These are phyloP conservation scores for Magnusiomyces paraingens DNA, from an alignment of 1,139 yeast genomes.

Conservation along the genomic window DNA sequence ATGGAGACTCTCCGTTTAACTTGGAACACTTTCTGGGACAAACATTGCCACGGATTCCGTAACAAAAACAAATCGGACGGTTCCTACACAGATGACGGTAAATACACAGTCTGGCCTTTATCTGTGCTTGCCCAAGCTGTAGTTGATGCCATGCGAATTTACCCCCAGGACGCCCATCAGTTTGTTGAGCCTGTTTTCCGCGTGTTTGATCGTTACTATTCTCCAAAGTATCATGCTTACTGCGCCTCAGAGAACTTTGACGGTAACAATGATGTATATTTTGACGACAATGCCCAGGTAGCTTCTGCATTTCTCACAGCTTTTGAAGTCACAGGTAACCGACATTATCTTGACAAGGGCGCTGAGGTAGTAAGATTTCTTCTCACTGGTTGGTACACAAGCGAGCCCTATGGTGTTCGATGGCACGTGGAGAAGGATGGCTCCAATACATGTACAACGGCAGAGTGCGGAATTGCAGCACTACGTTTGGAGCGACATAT, in stretches of 20 bases:
- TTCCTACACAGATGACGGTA: conserved; percentile 46
- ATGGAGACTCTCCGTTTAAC: conserved; percentile 11
- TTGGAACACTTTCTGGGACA: conserved; percentile 28
- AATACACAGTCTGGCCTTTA: conserved; percentile 62
- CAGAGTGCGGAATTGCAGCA: conserved; percentile 64
- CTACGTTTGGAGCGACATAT: conserved; percentile 52
- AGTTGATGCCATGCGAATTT: conserved; percentile 55
- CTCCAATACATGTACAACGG: conserved; percentile 61
- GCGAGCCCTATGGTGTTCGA: conserved; percentile 47
- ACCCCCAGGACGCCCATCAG: conserved; percentile 51
- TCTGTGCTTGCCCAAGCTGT: conserved; percentile 58
- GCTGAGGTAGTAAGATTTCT: conserved; percentile 54
- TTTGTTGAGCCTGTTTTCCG: conserved; percentile 49
- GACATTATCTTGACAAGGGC: conserved; percentile 48
- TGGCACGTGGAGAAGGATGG: conserved; percentile 63
- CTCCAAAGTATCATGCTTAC: conserved; percentile 45
- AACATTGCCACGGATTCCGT: conserved; percentile 19
- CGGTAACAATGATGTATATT: conserved; percentile 58
- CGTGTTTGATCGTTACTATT: conserved; percentile 49
- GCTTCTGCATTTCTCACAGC: conserved; percentile 62
- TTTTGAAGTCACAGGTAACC: conserved; percentile 59
- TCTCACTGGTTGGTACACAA: conserved; percentile 57
- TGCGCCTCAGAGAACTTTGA: conserved; percentile 54
- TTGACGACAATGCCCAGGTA: conserved; percentile 73
- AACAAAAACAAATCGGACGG: conserved; percentile 36